Evolutionary conservation across 768 basidiomycete genomes (phyloP), one percentile per base, ranked within the genome.

Genomic region (Tylopilus plumbeoviolaceoides): DNA sequence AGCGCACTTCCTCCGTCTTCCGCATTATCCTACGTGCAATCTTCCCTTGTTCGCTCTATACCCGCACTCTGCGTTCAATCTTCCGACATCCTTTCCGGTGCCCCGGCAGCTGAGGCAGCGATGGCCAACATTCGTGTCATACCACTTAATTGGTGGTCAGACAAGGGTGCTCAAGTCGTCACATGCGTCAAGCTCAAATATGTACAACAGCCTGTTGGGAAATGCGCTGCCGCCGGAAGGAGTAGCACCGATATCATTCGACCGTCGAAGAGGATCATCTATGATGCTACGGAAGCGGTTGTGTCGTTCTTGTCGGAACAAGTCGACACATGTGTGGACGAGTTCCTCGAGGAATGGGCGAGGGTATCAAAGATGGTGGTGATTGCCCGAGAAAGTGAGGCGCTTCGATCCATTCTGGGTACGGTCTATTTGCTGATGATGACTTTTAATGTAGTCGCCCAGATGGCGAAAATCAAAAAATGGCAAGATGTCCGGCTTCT

Each of bases 341-440:
- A 92, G 60, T 94, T 97, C 66, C 71, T 91, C 59, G 89, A 93
- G 63, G 92, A 94, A 68, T 95, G 93, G 91, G 89, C 90, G 38
- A 77, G 88, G 42, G 89, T 95, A 28, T 91, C 90, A 18, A 95
- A 93, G 71, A 92, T 94, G 80, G 90, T 94, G 12, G 89, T 94
- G 25, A 92, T 95, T 50, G 93, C 92, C 12, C 82, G 91, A 54
- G 90, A 94, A 74, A 83, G 91, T 90, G 63, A 52, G 75, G n/a
- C 44, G 11, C 5, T 51, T 38, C 41, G 3, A 27, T 14, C 21
- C 1, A 0, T 27, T 18, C 44, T 25, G 23, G 18, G 27, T 9
- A 30, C 3, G 4, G 2, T 41, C 0, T 21, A 1, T 49, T 41
- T 42, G 17, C 54, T 58, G 12, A 55, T 28, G 27, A 30, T 15